Evolutionary conservation across 495 filamentous ascomycete species (phyloP), one percentile per base, ranked within the genome.

Genomic region (Ascodesmis nigricans): DNA sequence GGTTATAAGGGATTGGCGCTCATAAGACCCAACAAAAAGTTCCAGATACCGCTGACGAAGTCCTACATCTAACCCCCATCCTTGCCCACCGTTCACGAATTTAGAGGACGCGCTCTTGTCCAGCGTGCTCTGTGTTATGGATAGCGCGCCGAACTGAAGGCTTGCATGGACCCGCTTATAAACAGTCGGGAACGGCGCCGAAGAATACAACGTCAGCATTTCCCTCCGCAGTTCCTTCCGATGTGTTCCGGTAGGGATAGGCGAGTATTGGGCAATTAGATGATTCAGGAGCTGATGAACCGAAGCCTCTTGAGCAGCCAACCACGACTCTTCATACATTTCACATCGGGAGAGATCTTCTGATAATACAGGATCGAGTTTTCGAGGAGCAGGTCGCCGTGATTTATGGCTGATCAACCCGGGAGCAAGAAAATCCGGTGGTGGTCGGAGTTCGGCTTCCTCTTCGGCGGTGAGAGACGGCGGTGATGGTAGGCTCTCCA

Each of bases 251-350:
- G 28, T 36, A 28, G 19, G 29, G 14, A 30, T 19, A 14, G 20
- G 19, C 33, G 38, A 5, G 17, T 31, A 35, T 7, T 43, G 29
- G 14, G 44, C 35, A 29, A 73, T 64, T 16, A 75, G 45, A 1
- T 54, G 51, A 51, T 77, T 77, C 32, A 67, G 47, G 9, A 74
- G 48, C 40, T 73, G 68, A 3, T 66, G 64, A 19, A 77, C 61
- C 8, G 65, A 62, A 19, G 63, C 55, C 40, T 77, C 71, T 41
- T 75, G 68, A 36, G 73, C 60, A 9, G 54, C 55, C 21, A 75
- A 65, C 71, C 71, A 75, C 30, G 65, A 53, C 14, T 74, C 70
- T 42, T 75, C 69, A 43, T 74, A 75, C 45, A 75, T 56, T 35
- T 65, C 59, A 14, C 68, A 55, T 20, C 62, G 59, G 0, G 54